These are phyloP conservation scores for Zygotorulaspora mrakii DNA, from an alignment of 1,139 yeast genomes.

Conservation along the genomic window DNA sequence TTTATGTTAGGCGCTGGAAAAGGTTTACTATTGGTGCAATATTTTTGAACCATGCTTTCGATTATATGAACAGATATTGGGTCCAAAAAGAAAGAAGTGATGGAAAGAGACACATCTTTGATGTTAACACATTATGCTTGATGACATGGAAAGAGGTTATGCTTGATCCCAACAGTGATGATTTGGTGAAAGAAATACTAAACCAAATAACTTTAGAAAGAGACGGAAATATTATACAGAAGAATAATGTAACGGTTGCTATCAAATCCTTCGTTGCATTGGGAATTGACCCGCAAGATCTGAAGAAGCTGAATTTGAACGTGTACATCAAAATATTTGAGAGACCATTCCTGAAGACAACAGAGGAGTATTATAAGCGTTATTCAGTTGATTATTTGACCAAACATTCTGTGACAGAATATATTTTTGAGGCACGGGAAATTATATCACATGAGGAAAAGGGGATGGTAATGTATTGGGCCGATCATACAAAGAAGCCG, in stretches of 20 bases:
- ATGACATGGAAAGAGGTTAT: conserved; percentile 84
- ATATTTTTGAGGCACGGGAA: conserved; percentile 80
- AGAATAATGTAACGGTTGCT: conserved; percentile 64
- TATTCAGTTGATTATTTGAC: conserved; percentile 68
- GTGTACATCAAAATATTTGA: conserved; percentile 83
- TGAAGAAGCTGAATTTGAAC: conserved; percentile 76
- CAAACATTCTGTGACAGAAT: conserved; percentile 81
- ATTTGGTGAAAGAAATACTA: conserved; percentile 66
- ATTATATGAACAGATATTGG: conserved; percentile 96
- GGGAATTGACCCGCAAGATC: conserved; percentile 75
- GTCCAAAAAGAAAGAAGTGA: conserved; percentile 94
- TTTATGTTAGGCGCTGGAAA: conserved; percentile 85
- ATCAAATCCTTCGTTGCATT: conserved; percentile 78
- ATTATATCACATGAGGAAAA: conserved; percentile 80
- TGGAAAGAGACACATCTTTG: conserved; percentile 87
- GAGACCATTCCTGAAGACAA: conserved; percentile 65
- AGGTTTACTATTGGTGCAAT: conserved; percentile 90
- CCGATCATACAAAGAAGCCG: conserved; percentile 79
- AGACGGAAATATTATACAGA: conserved; percentile 70
- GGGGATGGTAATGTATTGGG: conserved; percentile 73
- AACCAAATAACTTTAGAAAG: conserved; percentile 74
- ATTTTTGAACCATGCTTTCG: conserved; percentile 87
- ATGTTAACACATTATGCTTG: conserved; percentile 82
- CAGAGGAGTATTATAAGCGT: conserved; percentile 64
- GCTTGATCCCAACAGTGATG: conserved; percentile 62